Conservation (phyloP, 225 moss, liverwort and hornwort species). For the Pseudoscleropodium purum region DNA sequence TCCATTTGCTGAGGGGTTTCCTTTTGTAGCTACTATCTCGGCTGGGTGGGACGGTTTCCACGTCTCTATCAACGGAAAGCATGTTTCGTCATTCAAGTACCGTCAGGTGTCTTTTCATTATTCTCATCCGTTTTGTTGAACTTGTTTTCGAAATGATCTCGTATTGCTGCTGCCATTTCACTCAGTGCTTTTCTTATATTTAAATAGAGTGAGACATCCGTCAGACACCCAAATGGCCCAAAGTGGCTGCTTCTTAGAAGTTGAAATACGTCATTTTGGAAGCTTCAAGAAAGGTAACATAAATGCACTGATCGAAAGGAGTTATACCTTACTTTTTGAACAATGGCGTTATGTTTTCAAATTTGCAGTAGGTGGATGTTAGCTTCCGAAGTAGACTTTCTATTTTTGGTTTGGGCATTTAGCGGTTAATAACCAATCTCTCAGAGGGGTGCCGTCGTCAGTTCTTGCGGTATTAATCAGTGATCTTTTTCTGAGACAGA, state of each 20-base stretch:
- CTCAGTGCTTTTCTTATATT: not conserved
- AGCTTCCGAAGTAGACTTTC: not conserved
- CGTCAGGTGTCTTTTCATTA: conserved; percentile 37
- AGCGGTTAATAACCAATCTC: not conserved
- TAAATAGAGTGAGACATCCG: not conserved
- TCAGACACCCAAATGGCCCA: not conserved
- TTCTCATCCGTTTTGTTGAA: not conserved
- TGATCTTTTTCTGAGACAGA: conserved; percentile 23
- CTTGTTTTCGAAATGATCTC: not conserved
- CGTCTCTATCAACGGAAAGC: conserved; percentile 86
- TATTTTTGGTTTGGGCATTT: not conserved
- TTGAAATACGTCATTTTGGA: not conserved
- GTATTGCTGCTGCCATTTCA: not conserved
- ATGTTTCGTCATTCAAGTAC: conserved; percentile 75
- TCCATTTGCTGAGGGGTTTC: conserved; percentile 82
- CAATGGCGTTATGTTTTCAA: not conserved
- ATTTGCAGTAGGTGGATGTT: not conserved
- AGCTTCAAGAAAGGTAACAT: not conserved
- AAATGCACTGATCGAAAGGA: not conserved
- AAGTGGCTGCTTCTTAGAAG: not conserved
- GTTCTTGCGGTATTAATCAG: not conserved
- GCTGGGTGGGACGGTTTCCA: conserved; percentile 96
- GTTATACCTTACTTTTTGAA: not conserved
- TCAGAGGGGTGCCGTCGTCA: not conserved
- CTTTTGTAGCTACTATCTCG: conserved; percentile 78